A percentile compares a stretch with the other conserved stretches of the same genome.
These are phyloP conservation scores for Diddensiella caesifluorescens DNA, from an alignment of 805 yeast genomes.

Conservation along the genomic window DNA sequence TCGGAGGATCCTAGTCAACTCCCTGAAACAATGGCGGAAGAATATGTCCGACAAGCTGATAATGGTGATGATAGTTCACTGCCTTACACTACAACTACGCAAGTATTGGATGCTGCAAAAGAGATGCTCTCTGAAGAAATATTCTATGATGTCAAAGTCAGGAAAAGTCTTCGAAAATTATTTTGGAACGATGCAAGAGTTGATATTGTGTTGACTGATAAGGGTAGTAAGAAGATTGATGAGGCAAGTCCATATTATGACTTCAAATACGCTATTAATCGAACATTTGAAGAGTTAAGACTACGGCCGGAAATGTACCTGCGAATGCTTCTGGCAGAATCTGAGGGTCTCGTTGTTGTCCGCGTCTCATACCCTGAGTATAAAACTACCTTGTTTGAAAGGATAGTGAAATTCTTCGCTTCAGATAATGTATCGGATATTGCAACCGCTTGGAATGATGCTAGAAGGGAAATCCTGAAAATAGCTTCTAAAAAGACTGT, in stretches of 20 bases:
- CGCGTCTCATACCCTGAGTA: constrained; percentile 51
- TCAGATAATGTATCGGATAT: constrained; percentile 55
- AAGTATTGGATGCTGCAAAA: constrained; percentile 68
- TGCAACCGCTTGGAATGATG: constrained; percentile 74
- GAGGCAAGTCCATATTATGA: constrained; percentile 78
- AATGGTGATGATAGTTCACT: constrained; percentile 12
- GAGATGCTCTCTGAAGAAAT: constrained; percentile 75
- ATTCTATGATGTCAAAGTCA: constrained; percentile 71
- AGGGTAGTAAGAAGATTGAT: constrained; percentile 73
- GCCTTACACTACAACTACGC: constrained; percentile 28
- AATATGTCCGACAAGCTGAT: constrained; percentile 22
- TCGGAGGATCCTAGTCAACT: constrained; percentile 60
- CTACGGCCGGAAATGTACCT: constrained; percentile 74
- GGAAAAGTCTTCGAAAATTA: constrained; percentile 58
- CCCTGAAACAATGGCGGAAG: constrained; percentile 57
- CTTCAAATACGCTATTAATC: constrained; percentile 83
- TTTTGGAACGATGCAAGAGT: constrained; percentile 58
- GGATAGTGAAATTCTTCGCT: constrained; percentile 33
- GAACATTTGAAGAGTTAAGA: constrained; percentile 69
- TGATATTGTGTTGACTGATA: constrained; percentile 75
- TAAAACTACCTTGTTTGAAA: constrained; percentile 36
- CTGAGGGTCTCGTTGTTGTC: constrained; percentile 63
- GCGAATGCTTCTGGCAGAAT: constrained; percentile 89
- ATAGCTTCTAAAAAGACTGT: constrained; percentile 63
- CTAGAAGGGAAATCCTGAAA: constrained; percentile 62